These are phyloP conservation scores for Penicillium pulvis DNA, from an alignment of 495 filamentous ascomycete genomes.

Conservation along the genomic window DNA sequence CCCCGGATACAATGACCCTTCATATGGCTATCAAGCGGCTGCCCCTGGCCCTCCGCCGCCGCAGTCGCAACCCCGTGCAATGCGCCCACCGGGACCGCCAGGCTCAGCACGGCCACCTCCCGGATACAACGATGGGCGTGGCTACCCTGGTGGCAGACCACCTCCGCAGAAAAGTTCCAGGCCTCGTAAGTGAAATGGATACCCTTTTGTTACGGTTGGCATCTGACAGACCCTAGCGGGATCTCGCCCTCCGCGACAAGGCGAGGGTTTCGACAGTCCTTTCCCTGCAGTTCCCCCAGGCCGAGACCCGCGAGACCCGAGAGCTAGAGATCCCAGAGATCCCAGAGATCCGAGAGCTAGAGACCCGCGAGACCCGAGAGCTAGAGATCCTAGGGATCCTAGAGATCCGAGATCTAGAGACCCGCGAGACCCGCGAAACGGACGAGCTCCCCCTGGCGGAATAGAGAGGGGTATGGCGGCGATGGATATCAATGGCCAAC, in stretches of 20 bases:
- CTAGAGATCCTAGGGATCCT: slow-evolving; percentile 12
- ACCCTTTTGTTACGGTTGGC: not conserved
- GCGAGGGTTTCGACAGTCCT: slow-evolving; percentile 64
- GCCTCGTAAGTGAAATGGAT: slow-evolving; percentile 34
- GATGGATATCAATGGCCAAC: slow-evolving; percentile 56
- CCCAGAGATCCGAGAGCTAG: slow-evolving; percentile 14
- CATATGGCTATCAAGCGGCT: slow-evolving; percentile 33
- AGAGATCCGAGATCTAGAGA: slow-evolving; percentile 15
- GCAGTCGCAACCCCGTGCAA: slow-evolving; percentile 37
- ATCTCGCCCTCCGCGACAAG: slow-evolving; percentile 35
- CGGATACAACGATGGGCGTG: slow-evolving; percentile 32
- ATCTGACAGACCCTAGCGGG: slow-evolving; percentile 27
- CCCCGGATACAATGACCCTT: slow-evolving; percentile 51
- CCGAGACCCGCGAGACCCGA: slow-evolving; percentile 19
- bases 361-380: slow-evolving; percentile 26
- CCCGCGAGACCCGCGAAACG: slow-evolving; percentile 24
- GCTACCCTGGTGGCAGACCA: slow-evolving; percentile 27
- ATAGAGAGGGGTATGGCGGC: slow-evolving; percentile 58
- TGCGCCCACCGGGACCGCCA: slow-evolving; percentile 41
- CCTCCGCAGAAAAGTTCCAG: slow-evolving; percentile 32
- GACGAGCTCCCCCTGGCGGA: slow-evolving; percentile 26
- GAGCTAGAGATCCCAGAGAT: slow-evolving; percentile 21
- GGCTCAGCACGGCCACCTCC: slow-evolving; percentile 47
- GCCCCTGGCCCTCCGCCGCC: slow-evolving; percentile 43
- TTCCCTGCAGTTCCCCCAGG: slow-evolving; percentile 63